phyloP scores from a whole-genome alignment of 148 eudicot species.

The Amaranthus palmeri region DNA sequence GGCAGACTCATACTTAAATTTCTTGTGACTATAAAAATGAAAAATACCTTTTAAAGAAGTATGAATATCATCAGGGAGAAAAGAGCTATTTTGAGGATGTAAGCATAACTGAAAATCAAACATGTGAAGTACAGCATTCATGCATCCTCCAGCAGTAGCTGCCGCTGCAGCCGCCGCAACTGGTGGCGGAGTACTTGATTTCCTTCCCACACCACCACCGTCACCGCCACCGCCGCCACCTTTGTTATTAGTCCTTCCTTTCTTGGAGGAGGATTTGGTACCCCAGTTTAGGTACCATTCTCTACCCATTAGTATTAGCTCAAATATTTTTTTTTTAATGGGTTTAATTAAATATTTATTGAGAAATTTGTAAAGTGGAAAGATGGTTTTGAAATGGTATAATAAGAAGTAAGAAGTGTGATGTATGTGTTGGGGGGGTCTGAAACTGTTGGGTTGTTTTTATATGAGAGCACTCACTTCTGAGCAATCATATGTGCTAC shows the following conservation, averaged over 20 bases:
- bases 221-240: conserved; percentile 27
- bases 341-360: background rate
- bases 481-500: background rate
- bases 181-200: background rate
- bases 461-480: conserved; percentile 35
- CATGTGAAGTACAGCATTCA: conserved; percentile 59
- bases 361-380: background rate
- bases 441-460: conserved; percentile 20
- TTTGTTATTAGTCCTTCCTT: background rate
- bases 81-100: conserved; percentile 27
- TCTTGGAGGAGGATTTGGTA: conserved; percentile 27
- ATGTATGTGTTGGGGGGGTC: background rate
- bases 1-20: too few species aligned
- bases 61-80: conserved; percentile 24
- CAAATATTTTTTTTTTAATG: background rate
- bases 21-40: too few species aligned
- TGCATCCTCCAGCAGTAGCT: conserved; percentile 50
- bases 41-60: conserved; percentile 40
- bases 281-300: conserved; percentile 62
- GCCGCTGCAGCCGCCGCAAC: conserved; percentile 19
- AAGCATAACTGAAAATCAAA: conserved; percentile 56
- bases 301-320: conserved; percentile 42
- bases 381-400: background rate
- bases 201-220: conserved; percentile 13
- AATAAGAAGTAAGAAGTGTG: background rate